Evolutionary conservation across 768 basidiomycete genomes (phyloP).

Genomic region (Lactifluus hygrophoroides): DNA sequence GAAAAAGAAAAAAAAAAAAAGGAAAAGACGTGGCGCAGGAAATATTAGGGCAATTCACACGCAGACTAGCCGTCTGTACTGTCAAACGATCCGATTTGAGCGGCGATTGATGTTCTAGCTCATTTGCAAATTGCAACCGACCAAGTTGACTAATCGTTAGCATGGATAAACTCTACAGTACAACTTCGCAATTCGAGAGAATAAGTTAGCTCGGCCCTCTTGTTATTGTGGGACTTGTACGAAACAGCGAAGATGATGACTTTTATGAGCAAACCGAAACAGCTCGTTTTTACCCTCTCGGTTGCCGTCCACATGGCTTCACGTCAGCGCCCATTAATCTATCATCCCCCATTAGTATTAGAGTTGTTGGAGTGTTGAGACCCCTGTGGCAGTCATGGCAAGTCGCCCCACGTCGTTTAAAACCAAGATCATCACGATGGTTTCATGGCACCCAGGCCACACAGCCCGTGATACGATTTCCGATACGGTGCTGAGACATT

Average conservation of each 20-base stretch:
- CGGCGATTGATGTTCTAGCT: background rate
- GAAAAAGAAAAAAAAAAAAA: no score
- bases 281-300: background rate
- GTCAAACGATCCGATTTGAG: background rate
- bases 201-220: background rate
- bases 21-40: background rate
- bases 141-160: no score
- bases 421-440: slow-evolving; percentile 1
- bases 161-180: no score
- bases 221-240: background rate
- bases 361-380: background rate
- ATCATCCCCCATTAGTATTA: background rate
- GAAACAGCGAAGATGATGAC: background rate
- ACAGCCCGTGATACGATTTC: background rate
- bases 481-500: slow-evolving; percentile 1
- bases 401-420: background rate
- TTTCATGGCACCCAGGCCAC: background rate
- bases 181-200: background rate
- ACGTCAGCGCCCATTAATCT: slow-evolving; percentile 7
- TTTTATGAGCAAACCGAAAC: background rate
- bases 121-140: background rate
- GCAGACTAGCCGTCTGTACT: background rate
- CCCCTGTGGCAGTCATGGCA: no score
- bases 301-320: slow-evolving; percentile 10
- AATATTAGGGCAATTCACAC: background rate